These are phyloP conservation scores for Saussurea involucrata DNA, from an alignment of 129 eudicot genomes.

Conservation along the genomic window DNA sequence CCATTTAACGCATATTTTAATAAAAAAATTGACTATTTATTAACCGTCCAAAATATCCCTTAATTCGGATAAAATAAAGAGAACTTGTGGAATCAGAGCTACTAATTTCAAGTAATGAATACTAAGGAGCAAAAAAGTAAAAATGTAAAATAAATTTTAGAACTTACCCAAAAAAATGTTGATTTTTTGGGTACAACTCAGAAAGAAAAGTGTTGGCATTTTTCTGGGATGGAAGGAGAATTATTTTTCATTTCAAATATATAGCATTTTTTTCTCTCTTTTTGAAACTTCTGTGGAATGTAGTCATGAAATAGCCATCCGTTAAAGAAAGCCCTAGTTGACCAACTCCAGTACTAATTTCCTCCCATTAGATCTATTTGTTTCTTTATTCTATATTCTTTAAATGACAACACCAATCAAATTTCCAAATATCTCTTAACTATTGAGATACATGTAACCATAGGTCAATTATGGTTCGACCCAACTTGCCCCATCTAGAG, in stretches of 20 bases:
- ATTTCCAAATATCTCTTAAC: not conserved
- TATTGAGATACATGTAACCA: not conserved
- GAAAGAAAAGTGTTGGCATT: not conserved
- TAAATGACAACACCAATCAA: not conserved
- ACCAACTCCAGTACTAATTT: not conserved
- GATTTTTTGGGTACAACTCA: not conserved
- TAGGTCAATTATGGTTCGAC: not conserved
- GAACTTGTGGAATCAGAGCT: not conserved
- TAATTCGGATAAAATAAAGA: not conserved
- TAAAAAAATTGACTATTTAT: not conserved
- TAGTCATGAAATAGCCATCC: not conserved
- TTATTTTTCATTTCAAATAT: not conserved
- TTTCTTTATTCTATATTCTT: not conserved
- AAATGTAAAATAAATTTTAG: not conserved
- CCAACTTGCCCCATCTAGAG: not conserved
- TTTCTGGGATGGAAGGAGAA: not conserved
- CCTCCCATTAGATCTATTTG: not conserved
- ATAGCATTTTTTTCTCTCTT: not conserved
- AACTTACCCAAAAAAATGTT: not conserved
- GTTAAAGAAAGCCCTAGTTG: not conserved
- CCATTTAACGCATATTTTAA: not conserved
- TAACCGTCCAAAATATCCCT: not conserved
- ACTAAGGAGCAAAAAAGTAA: not conserved
- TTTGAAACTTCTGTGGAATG: not conserved
- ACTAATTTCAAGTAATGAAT: not conserved